These are phyloP conservation scores for Tuber brumale DNA, from an alignment of 495 filamentous ascomycete genomes.

Conservation along the genomic window DNA sequence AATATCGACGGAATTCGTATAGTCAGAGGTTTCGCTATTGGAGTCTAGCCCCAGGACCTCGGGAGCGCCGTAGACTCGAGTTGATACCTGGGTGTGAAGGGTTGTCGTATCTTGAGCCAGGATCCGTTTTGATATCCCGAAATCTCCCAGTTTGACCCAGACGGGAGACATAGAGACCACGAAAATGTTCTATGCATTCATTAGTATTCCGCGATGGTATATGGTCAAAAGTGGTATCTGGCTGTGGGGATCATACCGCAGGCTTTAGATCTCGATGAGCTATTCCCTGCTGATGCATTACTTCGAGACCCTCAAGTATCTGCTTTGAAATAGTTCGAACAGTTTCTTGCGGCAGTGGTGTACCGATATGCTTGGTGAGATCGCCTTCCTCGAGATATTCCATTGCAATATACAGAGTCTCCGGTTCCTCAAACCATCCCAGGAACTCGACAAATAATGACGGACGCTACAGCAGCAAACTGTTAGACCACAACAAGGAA, in stretches of 20 bases:
- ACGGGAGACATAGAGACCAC: background rate
- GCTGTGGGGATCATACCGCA: background rate
- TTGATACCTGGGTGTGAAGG: background rate
- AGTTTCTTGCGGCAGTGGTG: background rate
- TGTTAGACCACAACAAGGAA: background rate
- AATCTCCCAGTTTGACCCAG: background rate
- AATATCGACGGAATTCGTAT: slow-evolving; percentile 11
- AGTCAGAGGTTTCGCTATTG: background rate
- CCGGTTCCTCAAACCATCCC: background rate
- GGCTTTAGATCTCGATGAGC: slow-evolving; percentile 18
- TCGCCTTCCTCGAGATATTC: background rate
- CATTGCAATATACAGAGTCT: background rate
- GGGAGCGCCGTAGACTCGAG: background rate
- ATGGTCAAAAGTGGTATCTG: background rate
- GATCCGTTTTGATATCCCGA: background rate
- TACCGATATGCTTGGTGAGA: background rate
- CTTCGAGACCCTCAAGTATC: slow-evolving; percentile 13
- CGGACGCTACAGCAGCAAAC: background rate
- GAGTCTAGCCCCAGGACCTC: background rate
- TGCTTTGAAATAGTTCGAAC: background rate
- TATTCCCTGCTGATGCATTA: slow-evolving; percentile 12
- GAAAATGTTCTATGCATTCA: background rate
- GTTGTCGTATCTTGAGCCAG: background rate
- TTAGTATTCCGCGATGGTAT: background rate
- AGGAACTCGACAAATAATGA: background rate